phyloP scores from a whole-genome alignment of 139 green algal genomes.

The Chlamydomonas sphaeroides region DNA sequence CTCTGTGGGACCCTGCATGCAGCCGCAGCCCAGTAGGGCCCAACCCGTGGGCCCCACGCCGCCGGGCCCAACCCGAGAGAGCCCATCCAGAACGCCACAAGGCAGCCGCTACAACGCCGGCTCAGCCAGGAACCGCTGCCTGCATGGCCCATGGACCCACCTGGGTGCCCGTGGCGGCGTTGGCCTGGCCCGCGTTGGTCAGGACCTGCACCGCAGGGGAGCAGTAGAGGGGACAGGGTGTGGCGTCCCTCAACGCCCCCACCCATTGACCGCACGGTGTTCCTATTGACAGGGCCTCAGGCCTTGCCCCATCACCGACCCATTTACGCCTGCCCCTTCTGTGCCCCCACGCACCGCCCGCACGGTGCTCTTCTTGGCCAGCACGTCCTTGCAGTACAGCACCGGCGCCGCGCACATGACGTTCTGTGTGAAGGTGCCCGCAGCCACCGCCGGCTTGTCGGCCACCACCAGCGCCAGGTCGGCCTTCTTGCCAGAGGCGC shows the following conservation, averaged over 20 bases:
- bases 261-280: no score
- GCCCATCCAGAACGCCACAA: no score
- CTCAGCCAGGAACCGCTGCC: no score
- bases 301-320: no score
- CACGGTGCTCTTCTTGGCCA: slow-evolving; percentile 71
- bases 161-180: slow-evolving; percentile 87
- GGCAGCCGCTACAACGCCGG: no score
- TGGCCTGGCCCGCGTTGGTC: slow-evolving; percentile 97
- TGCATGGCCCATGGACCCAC: neutral
- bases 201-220: slow-evolving; percentile 87
- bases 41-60: no score
- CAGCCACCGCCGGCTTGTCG: slow-evolving; percentile 79
- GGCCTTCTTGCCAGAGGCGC: slow-evolving; percentile 83
- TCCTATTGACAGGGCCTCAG: no score
- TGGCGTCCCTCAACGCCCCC: no score
- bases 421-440: slow-evolving; percentile 96
- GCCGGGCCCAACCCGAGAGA: no score
- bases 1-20: no score
- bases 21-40: no score
- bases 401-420: slow-evolving; percentile 96
- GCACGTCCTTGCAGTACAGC: slow-evolving; percentile 90
- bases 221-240: neutral
- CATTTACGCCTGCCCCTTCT: no score
- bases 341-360: slow-evolving; percentile 74
- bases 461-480: slow-evolving; percentile 93